Percentiles rank a stretch among this genome's conserved stretches.
phyloP scores from a whole-genome alignment of 2,329 filamentous ascomycete species.

The Trichophyton rubrum region DNA sequence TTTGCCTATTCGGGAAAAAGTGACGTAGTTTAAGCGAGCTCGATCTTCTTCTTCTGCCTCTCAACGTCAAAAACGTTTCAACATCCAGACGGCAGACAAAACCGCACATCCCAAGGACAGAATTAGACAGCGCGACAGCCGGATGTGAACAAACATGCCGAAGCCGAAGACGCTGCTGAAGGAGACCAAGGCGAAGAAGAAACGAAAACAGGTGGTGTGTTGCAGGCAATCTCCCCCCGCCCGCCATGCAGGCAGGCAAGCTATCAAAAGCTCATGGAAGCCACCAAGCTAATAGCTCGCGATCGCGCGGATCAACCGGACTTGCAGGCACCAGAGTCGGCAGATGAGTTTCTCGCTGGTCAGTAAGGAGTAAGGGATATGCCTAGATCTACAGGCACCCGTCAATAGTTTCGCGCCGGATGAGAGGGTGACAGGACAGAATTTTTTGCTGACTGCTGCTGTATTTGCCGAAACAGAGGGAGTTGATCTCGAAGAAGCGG shows the following conservation, averaged over 20 bases:
- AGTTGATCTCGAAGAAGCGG: conserved; percentile 57
- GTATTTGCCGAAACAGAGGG: conserved; percentile 36
- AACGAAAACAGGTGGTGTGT: conserved; percentile 28
- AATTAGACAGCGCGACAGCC: conserved; percentile 1
- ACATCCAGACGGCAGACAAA: neutral
- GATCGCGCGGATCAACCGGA: neutral
- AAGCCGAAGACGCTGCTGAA: conserved; percentile 30
- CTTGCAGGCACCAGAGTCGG: conserved; percentile 40
- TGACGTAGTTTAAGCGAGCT: neutral
- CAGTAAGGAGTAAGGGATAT: conserved; percentile 11
- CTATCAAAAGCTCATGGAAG: neutral
- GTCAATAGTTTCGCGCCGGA: neutral
- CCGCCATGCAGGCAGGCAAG: neutral
- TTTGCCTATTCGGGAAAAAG: neutral
- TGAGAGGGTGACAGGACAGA: neutral
- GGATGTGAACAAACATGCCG: conserved; percentile 20
- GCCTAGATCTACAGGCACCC: neutral
- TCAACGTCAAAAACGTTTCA: neutral
- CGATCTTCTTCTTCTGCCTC: neutral
- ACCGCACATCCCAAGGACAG: neutral
- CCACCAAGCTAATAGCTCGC: conserved; percentile 5
- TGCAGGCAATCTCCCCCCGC: neutral
- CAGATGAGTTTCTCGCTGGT: conserved; percentile 56
- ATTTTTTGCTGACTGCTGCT: neutral
- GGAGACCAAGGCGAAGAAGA: conserved; percentile 34